A percentile compares a stretch with the other conserved stretches of the same genome.
phyloP scores from a whole-genome alignment of 129 eudicot genomes.

The Chrysanthemum lavandulifolium region DNA sequence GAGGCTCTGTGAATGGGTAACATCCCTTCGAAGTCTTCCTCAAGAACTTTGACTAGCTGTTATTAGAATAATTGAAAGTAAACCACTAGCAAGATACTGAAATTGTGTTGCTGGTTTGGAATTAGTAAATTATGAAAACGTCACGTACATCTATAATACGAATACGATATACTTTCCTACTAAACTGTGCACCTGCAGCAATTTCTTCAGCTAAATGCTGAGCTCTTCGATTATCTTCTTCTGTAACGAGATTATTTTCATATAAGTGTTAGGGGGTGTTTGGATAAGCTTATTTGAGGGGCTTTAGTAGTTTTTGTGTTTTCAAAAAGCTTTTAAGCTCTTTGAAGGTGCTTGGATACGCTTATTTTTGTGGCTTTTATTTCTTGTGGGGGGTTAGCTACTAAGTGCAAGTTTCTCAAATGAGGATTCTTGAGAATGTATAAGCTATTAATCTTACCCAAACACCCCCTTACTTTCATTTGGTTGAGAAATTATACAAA shows the following conservation, averaged over 20 bases:
- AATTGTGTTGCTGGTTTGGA: not conserved
- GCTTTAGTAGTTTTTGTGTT: no score
- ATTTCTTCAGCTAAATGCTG: slow-evolving; percentile 22
- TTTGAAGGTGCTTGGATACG: no score
- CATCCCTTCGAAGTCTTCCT: not conserved
- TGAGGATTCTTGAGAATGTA: no score
- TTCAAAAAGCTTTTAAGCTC: no score
- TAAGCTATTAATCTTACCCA: no score
- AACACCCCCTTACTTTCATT: no score
- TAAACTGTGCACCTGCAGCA: slow-evolving; percentile 21
- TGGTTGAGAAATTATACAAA: no score
- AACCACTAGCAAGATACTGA: not conserved
- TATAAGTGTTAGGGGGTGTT: not conserved
- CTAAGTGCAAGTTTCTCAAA: no score
- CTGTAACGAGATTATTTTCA: slow-evolving; percentile 1
- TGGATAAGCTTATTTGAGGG: not conserved
- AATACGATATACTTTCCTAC: slow-evolving; percentile 27
- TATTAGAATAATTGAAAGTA: not conserved
- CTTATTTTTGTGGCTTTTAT: no score
- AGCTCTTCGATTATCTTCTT: slow-evolving; percentile 18
- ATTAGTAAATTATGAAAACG: not conserved
- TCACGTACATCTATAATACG: slow-evolving; percentile 19
- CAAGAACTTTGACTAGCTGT: slow-evolving; percentile 20
- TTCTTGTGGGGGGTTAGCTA: no score
- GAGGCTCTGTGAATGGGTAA: slow-evolving; percentile 14